Conservation (phyloP, 139 green algal genomes). For the Spirogloea muscicola region DNA sequence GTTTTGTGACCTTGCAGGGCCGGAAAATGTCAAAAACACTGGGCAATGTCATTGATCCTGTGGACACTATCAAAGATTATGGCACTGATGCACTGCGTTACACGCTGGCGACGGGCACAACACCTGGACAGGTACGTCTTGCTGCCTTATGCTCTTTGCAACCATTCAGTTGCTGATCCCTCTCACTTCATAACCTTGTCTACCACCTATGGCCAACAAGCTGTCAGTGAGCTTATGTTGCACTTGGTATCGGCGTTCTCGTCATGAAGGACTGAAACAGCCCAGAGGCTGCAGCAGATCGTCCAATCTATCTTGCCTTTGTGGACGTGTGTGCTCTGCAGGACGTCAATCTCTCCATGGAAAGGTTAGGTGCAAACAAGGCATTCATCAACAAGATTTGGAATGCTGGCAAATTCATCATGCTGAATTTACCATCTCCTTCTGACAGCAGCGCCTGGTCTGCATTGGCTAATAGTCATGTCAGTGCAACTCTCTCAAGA, state of each 20-base stretch:
- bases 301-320: constrained; percentile 3
- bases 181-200: no score
- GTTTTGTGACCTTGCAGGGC: constrained; percentile 40
- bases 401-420: constrained; percentile 89
- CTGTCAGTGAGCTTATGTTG: no score
- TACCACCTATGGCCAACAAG: no score
- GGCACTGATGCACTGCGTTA: constrained; percentile 74
- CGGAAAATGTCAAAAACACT: constrained; percentile 68
- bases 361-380: constrained; percentile 54
- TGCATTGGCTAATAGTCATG: no score
- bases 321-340: constrained; percentile 49
- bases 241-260: no score
- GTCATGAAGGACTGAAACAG: no score
- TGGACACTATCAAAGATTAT: constrained; percentile 80
- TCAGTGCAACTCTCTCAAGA: no score
- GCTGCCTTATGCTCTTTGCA: no score
- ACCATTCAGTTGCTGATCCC: no score
- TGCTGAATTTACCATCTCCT: constrained; percentile 68
- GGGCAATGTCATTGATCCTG: constrained; percentile 94
- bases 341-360: constrained; percentile 78
- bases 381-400: constrained; percentile 67
- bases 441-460: not conserved
- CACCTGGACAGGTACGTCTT: constrained; percentile 41
- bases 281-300: no score
- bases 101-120: constrained; percentile 69